Base-by-base conservation (phyloP, 495 filamentous ascomycete species). In the Podospora conica region DNA sequence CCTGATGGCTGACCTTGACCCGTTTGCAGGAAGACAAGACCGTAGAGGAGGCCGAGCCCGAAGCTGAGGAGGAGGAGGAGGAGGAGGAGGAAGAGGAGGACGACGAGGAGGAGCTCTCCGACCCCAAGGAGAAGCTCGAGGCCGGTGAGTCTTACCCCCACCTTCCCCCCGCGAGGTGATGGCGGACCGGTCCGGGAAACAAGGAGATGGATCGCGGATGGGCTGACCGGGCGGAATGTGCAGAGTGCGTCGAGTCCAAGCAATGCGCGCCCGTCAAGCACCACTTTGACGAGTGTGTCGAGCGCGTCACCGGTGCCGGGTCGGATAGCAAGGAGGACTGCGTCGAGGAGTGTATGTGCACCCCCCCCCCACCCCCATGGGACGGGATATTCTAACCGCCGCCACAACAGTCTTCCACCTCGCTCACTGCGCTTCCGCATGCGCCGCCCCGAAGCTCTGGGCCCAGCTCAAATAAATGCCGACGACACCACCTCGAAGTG, bases 231-330 rank as follows among this genome's bases (percentile, higher is more conserved):
- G 71, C 56, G 54, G 33, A 55, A 65, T 53, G 58, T 72, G 68
- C 79, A 98, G 96, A 96, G 70, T 98, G 96, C 83, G 85, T 85
- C 77, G 84, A 91, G 74, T 91, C 92, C 65, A 85, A 90, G 74
- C 81, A 90, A 79, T 98, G 95, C 81, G 82, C 87, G 56, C 88
- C 90, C 28, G 84, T 85, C 70, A 98, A 97, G 86, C 93, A 98
- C 85, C 95, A 98, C 85, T 98, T 87, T 79, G 93, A 97, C 68
- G 93, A 97, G 80, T 98, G 95, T 77, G 91, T 92, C 71, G 93
- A 96, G 83, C 92, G 95, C 70, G 95, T 97, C 69, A 94, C 88
- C 65, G 79, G 78, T 71, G 86, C 90, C 20, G 74, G 79, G 28
- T 76, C 77, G 58, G 88, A 84, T 69, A 81, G 84, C 75, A 83